Base-by-base conservation (phyloP, 192 early-diverging fungal species). In the Umbelopsis sp. region DNA sequence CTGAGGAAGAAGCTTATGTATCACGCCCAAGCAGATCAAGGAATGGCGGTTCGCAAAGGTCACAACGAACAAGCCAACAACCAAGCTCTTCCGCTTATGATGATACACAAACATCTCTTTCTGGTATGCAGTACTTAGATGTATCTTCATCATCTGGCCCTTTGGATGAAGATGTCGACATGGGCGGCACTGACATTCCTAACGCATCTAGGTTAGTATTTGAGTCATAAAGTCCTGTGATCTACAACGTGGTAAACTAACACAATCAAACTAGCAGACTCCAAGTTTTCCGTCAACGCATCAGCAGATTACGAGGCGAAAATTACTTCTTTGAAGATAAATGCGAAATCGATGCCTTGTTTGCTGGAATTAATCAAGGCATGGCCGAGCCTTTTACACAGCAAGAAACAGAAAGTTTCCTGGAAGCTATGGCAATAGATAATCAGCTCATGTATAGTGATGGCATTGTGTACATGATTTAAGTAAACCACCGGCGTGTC, bases 371-470 rank as follows among this genome's bases (percentile, higher is more conserved):
- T 53, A 93, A 91, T 76, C 75, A 72, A 23, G 75, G 70, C 8
- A 67, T 90, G 18, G 46, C 69, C 18, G 70, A 74, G 27, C 70
- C 72, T 20, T 93, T 91, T 70, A 81, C 82, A 21, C 64, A 78
- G 3, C 67, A 68, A 49, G 91, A 93, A 82, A 85, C 86, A 3
- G 82, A 87, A 25, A 76, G 76, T 1, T 88, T 87, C 16, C 76
- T 93, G 67, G 72, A 78, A 33, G 76, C 72, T 46, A 85, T 93
- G 92, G 78, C 83, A 64, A 70, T 74, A 15, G 85, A 79, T 25
- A 93, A 93, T 76, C 85, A 90, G 46, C 77, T 93, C 30, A 92
- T 91, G 90, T 92, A 87, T 75, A 85, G 84, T 37, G 86, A 86
- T 65, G 84, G 83, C 23, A 80, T 86, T 58, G 78, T 91, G 51